Base-by-base conservation (phyloP, 228 moss, liverwort and hornwort species). In the Sphagnum fallax region DNA sequence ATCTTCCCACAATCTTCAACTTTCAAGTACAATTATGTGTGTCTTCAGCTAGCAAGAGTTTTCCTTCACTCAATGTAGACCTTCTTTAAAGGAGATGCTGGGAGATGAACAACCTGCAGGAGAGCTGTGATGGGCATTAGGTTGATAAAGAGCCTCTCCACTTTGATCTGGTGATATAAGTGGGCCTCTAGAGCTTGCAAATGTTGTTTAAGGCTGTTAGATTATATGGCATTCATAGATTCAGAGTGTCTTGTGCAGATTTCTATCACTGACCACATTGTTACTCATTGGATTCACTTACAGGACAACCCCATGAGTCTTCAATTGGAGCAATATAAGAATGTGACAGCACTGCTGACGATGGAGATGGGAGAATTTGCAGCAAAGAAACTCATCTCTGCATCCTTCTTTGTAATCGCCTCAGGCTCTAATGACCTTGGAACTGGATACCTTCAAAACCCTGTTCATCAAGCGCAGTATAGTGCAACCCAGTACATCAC, bases 401-500 rank as follows among this genome's bases (percentile, higher is more conserved):
- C 68, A 4, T 85, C 82, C 15, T 67, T 82, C 0, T 82, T 75
- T 69, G 51, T 79, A 4, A 6, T 82, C 4, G 67, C 82, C 14
- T 77, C 61, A 52, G 82, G 79, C 18, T 82, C 80, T n/a, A 77
- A 86, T 65, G 82, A 86, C 65, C 71, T 86, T 0, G 70, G 61
- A n/a, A 47, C 49, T 48, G 50, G 64, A 18, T 82, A 75, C 69
- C 73, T 77, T 8, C 2, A 5, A 0, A 52, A 67, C 10, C 69
- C 52, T 1, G 66, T 10, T 6, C 53, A 73, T 49, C 82, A 77
- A n/a, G 50, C n/a, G 7, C 66, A 52, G 5, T 66, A 74, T 51
- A 78, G 60, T 48, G 74, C 74, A n/a, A 72, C 74, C 15, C 67
- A 70, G 57, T 81, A 62, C 65, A 12, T 81, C 4, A 52, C 74